Base-by-base conservation (phyloP, 768 basidiomycete species). In the Brasilioporus rufonigricans region DNA sequence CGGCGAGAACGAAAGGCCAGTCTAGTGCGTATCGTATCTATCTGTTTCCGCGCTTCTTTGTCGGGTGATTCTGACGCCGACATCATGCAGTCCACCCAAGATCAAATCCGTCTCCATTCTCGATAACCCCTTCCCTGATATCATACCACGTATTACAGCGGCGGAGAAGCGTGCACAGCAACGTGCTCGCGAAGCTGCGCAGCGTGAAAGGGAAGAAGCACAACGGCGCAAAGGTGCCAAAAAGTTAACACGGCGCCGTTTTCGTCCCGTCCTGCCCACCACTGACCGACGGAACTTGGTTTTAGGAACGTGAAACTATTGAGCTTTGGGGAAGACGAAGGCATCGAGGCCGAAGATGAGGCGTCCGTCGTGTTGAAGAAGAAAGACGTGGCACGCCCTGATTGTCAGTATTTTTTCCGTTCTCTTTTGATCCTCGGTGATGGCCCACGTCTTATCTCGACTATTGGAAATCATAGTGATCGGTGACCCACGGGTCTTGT, bases 41-140 rank as follows among this genome's bases (percentile, higher is more conserved):
- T 33, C 23, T 23, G 9, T 23, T 16, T 8, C 6, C 19, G 13
- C 10, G 2, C 1, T 14, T 3, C 7, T 39, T 19, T 19, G 29
- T 49, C 26, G 44, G n/a, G 35, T 11, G 24, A n/a, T 50, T 32
- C 53, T 61, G 39, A 60, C 45, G 18, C 10, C 1, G 12, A 23
- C 18, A 4, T n/a, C 13, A 19, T 46, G 0, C 61, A 94, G 93
- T 61, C 93, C 97, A 3, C 94, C 96, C 0, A 94, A 89, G 67
- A 96, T 99, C 68, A 89, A 86, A 62, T 81, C 81, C 2, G 79
- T 96, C 27, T 83, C 86, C 11, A 89, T 99, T 49, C 66, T 93
- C 29, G 93, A 97, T 50, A 96, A 98, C 66, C 96, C 97, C 0
- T 98, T 97, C 68, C 83, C 87, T 50, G 95, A 98, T 65, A 97